Conservation (phyloP, 2,329 filamentous ascomycete genomes). For the Chaetomium globosum region DNA sequence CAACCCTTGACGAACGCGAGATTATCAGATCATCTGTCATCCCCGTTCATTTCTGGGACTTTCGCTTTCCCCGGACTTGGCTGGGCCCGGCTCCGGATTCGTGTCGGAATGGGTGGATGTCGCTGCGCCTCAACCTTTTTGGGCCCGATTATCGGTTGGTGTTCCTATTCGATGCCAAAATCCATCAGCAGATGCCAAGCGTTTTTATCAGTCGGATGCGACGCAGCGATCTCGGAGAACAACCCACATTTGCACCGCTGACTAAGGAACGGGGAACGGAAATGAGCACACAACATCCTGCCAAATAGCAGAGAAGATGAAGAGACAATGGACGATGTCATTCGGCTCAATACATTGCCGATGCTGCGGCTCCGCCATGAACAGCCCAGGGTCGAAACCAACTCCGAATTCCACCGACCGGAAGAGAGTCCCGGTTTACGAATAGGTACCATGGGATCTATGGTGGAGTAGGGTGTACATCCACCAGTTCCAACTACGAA, state of each 20-base stretch:
- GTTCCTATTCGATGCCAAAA: slow-evolving; percentile 25
- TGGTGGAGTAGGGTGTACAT: not conserved
- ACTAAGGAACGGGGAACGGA: not conserved
- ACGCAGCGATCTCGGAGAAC: slow-evolving; percentile 3
- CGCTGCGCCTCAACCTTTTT: slow-evolving; percentile 21
- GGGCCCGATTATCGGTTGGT: slow-evolving; percentile 21
- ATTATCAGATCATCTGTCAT: slow-evolving; percentile 20
- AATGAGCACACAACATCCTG: too few relatives aligned
- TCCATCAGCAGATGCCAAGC: slow-evolving; percentile 32
- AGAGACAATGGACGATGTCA: too few relatives aligned
- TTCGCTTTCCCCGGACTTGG: slow-evolving; percentile 13
- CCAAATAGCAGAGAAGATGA: too few relatives aligned
- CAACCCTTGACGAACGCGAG: not conserved
- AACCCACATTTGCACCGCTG: too few relatives aligned
- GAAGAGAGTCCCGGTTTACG: slow-evolving; percentile 5
- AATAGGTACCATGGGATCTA: not conserved
- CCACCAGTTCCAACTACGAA: not conserved
- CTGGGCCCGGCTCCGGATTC: slow-evolving; percentile 5
- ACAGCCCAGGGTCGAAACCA: not conserved
- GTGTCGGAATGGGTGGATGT: not conserved
- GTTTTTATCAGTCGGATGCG: slow-evolving; percentile 35
- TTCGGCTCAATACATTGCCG: too few relatives aligned
- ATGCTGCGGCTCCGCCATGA: too few relatives aligned
- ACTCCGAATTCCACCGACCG: slow-evolving; percentile 23
- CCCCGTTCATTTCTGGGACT: not conserved